Base-by-base conservation (phyloP, 2,329 filamentous ascomycete species). In the Colletotrichum spinosum region DNA sequence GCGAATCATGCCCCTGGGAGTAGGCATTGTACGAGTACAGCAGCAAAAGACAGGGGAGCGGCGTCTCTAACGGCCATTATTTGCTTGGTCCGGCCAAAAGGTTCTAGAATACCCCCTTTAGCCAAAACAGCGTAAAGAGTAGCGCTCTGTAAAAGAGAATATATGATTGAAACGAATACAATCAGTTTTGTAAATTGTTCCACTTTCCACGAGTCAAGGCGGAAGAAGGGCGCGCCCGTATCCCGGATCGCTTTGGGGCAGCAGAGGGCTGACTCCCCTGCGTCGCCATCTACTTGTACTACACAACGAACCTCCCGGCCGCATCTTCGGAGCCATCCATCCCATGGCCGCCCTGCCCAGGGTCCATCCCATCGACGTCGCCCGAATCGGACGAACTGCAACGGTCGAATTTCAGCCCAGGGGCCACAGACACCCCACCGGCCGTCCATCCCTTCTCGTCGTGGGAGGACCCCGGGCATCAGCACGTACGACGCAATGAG, bases 1-100 rank as follows among this genome's bases (percentile, higher is more conserved):
- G 25, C 25, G 25, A 41, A 10, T 41, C 38, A 41, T 41, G 38
- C 38, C 38, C 38, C 6, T 41, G 38, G 46, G 41, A 17, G 48
- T 17, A 38, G 25, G 46, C 44, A 33, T 61, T 65, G 62, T 65
- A 66, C 54, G 59, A 66, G 34, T 63, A 61, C 35, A 38, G 38
- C 44, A 38, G 42, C 42, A 42, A 65, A 52, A 39, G 33, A 42
- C 13, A 49, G 45, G 37, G 54, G 17, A 17, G 63, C 52, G 59
- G 63, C 52, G 53, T 66, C 33, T 49, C 44, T 38, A 48, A 48
- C 46, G 41, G 25, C 9, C 41, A 37, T 15, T 13, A 46, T 17
- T 41, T 17, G 46, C 10, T 44, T 10, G 8, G 10, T 10, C 15
- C 10, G 15, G 48, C 15, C 39, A 25, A 45, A 39, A 42, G 55